Base-by-base conservation (phyloP, 208 protist species). In the Histomonas meleagridis region DNA sequence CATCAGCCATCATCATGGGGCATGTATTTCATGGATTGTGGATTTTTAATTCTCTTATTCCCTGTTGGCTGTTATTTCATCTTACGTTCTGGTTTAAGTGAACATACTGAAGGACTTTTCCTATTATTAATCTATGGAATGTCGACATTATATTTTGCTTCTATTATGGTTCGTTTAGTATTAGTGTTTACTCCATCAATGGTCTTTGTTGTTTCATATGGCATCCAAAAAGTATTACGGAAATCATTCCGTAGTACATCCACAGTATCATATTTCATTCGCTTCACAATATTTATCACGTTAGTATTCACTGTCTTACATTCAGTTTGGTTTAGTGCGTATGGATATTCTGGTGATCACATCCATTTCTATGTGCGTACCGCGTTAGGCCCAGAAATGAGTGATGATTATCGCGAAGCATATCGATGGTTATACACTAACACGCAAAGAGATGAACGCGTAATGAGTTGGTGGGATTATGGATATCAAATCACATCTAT, bases 401-500 rank as follows among this genome's bases (percentile, higher is more conserved):
- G 98, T 35, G 96, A 98, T 92, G 98, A 99, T 95, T 99, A 98
- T 95, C 94, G 97, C 60, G 96, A 98, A 92, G 94, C 96, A 1
- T 99, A 99, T 94, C 91, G 95, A 79, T 99, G 98, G 98, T 94
- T 99, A 14, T 92, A 95, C 28, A 90, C 96, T 49, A 98, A 98
- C 94, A 99, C 98, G 0, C 92, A 96, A 0, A 90, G 93, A 21
- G 95, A 98, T 92, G 96, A 92, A 23, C 10, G 28, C 16, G 48
- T 92, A 62, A 55, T 86, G 65, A 92, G 65, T 65, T 98, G 97
- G 98, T 99, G 98, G 98, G 98, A 99, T 95, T 99, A 99, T 93
- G 98, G 98, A 76, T 99, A 99, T 94, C 98, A 99, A 94, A 96
- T 99, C 92, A 96, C 96, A 2, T 96, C 95, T 57, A 98, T 99